These are phyloP conservation scores for Talaromyces thailandensis DNA, from an alignment of 495 filamentous ascomycete species.

Conservation along the genomic window DNA sequence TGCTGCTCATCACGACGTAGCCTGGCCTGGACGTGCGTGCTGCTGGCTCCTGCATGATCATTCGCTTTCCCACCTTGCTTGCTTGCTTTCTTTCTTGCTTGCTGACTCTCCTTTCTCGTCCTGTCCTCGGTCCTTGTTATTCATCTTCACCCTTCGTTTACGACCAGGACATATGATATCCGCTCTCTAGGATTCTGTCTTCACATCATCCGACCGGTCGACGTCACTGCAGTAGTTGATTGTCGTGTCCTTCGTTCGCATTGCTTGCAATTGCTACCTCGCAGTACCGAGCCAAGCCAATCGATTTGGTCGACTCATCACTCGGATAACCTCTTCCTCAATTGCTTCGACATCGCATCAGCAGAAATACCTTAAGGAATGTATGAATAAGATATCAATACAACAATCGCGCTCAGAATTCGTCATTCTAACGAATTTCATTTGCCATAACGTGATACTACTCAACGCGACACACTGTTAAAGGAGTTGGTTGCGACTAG, in stretches of 20 bases:
- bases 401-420: neutral
- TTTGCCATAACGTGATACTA: neutral
- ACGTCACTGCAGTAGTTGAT: neutral
- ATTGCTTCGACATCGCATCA: neutral
- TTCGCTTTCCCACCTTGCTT: neutral
- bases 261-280: neutral
- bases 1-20: neutral
- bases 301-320: neutral
- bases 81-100: constrained; percentile 3
- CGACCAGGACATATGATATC: neutral
- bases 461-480: neutral
- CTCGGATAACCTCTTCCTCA: neutral
- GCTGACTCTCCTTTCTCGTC: constrained; percentile 8
- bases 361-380: neutral
- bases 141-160: constrained; percentile 5
- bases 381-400: neutral
- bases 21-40: neutral
- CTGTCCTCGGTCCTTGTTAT: constrained; percentile 5
- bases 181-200: too few relatives aligned
- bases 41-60: neutral
- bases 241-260: neutral
- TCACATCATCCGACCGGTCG: too few relatives aligned
- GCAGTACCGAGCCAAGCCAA: neutral
- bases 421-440: neutral
- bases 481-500: neutral